Base-by-base conservation (phyloP, 805 yeast species). In the Schwanniomyces sp. region DNA sequence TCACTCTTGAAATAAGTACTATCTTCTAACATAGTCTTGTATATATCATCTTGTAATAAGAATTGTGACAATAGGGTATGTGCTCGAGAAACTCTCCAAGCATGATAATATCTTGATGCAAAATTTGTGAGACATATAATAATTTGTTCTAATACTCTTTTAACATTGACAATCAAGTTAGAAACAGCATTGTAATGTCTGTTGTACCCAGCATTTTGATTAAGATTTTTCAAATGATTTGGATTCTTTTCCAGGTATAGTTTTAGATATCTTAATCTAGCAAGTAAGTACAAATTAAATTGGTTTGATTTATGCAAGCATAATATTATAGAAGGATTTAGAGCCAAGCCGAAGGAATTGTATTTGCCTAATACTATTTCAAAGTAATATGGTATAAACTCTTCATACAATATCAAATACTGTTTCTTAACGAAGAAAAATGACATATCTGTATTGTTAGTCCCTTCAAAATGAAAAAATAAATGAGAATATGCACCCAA, bases 1-100 rank as follows among this genome's bases (percentile, higher is more conserved):
- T 44, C 45, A 1, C 58, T 58, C 25, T 46, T 46, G 11, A 43
- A 36, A 30, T 51, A 52, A 25, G 62, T 60, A 6, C 49, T 21
- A 32, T 18, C n/a, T 52, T 55, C 25, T 57, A 62, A 49, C 66
- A 68, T 44, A 67, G 70, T n/a, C 60, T 61, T 24, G 58, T 52
- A 4, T 59, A 55, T 2, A 67, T 65, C 36, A 67, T 61, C 1
- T 59, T 58, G 5, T n/a, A 5, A 27, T 7, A 45, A 12, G 14
- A 46, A 18, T 11, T 37, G 18, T 4, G 21, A 37, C 8, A 37
- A 21, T 11, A 37, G 4, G 7, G 11, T 32, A 38, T 77, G 78
- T 1, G 86, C 83, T 55, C 83, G 83, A 34, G 80, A 68, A 61
- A 84, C 75, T 63, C 85, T 75, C 81, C 84, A 82, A 2, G 89